phyloP scores from a whole-genome alignment of 2,329 filamentous ascomycete species.

The Xylaria sp. region DNA sequence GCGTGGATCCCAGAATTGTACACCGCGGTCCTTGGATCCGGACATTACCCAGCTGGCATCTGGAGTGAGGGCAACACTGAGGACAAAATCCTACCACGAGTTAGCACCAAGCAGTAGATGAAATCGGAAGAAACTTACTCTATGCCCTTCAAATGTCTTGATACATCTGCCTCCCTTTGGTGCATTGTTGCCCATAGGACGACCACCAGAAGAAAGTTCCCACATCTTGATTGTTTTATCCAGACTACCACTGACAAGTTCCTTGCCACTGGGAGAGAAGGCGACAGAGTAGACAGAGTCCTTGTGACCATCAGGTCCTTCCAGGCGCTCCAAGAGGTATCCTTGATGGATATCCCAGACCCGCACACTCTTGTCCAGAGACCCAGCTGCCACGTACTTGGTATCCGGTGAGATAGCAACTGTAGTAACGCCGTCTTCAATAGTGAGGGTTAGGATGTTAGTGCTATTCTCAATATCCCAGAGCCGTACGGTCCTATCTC shows the following conservation, averaged over 20 bases:
- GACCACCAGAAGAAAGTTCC: slow-evolving; percentile 82
- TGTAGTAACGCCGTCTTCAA: slow-evolving; percentile 97
- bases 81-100: slow-evolving; percentile 82
- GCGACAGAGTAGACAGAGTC: slow-evolving; percentile 97
- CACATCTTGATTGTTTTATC: slow-evolving; percentile 99
- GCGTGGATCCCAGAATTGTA: slow-evolving; percentile 98
- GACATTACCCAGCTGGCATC: slow-evolving; percentile 96
- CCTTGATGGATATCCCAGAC: slow-evolving; percentile 94
- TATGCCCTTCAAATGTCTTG: slow-evolving; percentile 96
- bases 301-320: slow-evolving; percentile 93
- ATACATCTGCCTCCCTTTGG: slow-evolving; percentile 92
- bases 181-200: slow-evolving; percentile 69
- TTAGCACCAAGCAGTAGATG: slow-evolving; percentile 45
- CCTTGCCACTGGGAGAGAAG: slow-evolving; percentile 91
- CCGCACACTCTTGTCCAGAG: slow-evolving; percentile 95
- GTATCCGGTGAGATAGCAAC: slow-evolving; percentile 97
- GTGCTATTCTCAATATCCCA: slow-evolving; percentile 93
- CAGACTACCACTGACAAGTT: slow-evolving; percentile 92
- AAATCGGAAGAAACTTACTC: slow-evolving; percentile 64
- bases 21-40: slow-evolving; percentile 95
- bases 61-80: slow-evolving; percentile 93
- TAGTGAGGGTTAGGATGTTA: slow-evolving; percentile 85
- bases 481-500: slow-evolving; percentile 91
- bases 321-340: slow-evolving; percentile 88
- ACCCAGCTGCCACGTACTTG: slow-evolving; percentile 92